Evolutionary conservation across 306 rosid species (phyloP).

Genomic region (Herpetospermum pedunculosum): DNA sequence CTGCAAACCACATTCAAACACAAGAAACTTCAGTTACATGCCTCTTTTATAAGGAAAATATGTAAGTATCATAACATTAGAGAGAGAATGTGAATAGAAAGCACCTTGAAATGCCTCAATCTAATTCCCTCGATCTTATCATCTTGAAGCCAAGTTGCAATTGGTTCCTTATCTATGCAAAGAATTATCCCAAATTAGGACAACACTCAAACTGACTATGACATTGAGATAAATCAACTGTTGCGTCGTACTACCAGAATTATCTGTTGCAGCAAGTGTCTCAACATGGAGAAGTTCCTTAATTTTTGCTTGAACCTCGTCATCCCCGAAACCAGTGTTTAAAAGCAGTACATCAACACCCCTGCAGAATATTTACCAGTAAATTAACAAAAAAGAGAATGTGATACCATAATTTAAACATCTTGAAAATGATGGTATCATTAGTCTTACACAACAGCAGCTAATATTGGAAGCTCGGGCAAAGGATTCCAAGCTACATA

Average conservation of each 20-base stretch:
- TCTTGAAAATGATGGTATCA: neutral
- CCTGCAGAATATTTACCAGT: constrained; percentile 23
- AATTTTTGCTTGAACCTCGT: constrained; percentile 56
- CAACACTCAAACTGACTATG: no score
- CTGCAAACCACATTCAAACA: constrained; percentile 34
- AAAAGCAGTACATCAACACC: constrained; percentile 67
- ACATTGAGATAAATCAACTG: no score
- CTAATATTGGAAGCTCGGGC: constrained; percentile 55
- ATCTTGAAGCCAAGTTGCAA: constrained; percentile 72
- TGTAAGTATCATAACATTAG: neutral
- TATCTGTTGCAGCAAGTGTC: constrained; percentile 29
- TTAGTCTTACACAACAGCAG: constrained; percentile 59
- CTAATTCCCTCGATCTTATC: constrained; percentile 52
- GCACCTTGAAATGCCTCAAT: constrained; percentile 79
- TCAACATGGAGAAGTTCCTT: constrained; percentile 55
- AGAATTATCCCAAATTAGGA: constrained; percentile 14
- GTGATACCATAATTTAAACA: neutral
- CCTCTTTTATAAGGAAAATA: neutral
- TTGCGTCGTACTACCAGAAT: constrained; percentile 73
- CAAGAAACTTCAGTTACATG: constrained; percentile 12
- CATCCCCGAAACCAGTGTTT: constrained; percentile 61
- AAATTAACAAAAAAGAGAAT: neutral
- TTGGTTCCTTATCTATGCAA: constrained; percentile 24
- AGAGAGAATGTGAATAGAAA: constrained; percentile 8
- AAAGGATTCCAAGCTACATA: constrained; percentile 92